These are phyloP conservation scores for Vanrija sp. DNA, from an alignment of 1,284 basidiomycete species.

Conservation along the genomic window DNA sequence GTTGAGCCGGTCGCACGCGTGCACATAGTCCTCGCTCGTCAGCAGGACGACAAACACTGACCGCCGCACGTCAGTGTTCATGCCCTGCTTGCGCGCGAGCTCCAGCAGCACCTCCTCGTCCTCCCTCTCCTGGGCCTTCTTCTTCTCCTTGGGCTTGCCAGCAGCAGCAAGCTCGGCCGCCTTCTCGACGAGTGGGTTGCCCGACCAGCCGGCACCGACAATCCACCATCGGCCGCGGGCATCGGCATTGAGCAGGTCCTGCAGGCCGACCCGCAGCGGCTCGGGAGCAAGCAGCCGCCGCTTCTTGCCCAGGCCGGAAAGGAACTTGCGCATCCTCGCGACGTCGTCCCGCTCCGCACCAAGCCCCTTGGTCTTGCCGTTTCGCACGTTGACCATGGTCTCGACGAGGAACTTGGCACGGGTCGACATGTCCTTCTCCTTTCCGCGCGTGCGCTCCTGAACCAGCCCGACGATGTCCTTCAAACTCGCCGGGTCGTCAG, in stretches of 20 bases:
- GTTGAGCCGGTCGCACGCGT: slow-evolving; percentile 81
- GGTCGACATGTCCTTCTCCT: slow-evolving; percentile 59
- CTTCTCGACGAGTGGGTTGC: slow-evolving; percentile 74
- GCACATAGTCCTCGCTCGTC: slow-evolving; percentile 93
- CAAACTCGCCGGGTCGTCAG: slow-evolving; percentile 55
- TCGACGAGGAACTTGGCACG: slow-evolving; percentile 85
- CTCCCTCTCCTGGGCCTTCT: slow-evolving; percentile 19
- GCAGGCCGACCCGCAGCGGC: slow-evolving; percentile 72
- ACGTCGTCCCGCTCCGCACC: slow-evolving; percentile 54
- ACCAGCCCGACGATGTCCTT: slow-evolving; percentile 60
- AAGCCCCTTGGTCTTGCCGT: slow-evolving; percentile 74
- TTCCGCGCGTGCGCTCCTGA: slow-evolving; percentile 63
- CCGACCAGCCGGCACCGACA: slow-evolving; percentile 92
- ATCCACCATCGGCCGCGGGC: slow-evolving; percentile 98
- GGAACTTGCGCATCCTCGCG: slow-evolving; percentile 78
- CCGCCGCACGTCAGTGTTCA: slow-evolving; percentile 94
- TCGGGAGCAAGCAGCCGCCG: slow-evolving; percentile 72
- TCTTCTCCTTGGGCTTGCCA: slow-evolving; percentile 6
- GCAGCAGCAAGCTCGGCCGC: slow-evolving; percentile 11
- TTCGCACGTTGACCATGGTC: slow-evolving; percentile 81
- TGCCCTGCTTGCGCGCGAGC: slow-evolving; percentile 87
- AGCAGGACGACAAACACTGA: slow-evolving; percentile 89
- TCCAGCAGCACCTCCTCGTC: slow-evolving; percentile 61
- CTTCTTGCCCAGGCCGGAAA: slow-evolving; percentile 69
- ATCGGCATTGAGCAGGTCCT: slow-evolving; percentile 79